phyloP scores from a whole-genome alignment of 352 stramenopile species.

The Globisporangium solare region DNA sequence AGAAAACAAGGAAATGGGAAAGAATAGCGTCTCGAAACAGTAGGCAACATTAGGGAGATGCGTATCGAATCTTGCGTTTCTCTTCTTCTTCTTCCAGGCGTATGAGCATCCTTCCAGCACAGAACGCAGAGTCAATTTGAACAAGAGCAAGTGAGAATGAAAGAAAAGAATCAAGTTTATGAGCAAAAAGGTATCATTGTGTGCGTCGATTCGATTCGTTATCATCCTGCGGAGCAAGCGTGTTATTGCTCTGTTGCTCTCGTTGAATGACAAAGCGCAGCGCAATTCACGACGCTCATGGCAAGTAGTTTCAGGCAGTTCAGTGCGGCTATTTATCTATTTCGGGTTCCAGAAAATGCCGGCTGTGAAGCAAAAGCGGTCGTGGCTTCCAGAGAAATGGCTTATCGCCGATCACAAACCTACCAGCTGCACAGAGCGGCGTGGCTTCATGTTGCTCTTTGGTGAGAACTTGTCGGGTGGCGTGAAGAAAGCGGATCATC shows the following conservation, averaged over 20 bases:
- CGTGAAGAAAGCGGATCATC: slow-evolving; percentile 14
- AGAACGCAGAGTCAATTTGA: neutral
- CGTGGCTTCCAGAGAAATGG: no score
- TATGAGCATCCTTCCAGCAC: no score
- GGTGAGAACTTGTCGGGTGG: slow-evolving; percentile 48
- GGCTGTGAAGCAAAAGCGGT: no score
- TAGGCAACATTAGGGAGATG: slow-evolving; percentile 1
- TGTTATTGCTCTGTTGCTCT: neutral
- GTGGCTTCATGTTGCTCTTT: slow-evolving; percentile 57
- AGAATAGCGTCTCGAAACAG: slow-evolving; percentile 10
- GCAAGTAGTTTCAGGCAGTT: no score
- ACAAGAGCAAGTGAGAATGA: neutral
- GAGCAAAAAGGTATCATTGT: neutral
- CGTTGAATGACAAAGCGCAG: no score
- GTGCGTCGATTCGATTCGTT: neutral
- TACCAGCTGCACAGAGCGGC: neutral
- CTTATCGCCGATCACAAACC: no score
- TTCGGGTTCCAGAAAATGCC: no score
- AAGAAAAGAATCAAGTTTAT: neutral
- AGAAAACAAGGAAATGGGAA: neutral
- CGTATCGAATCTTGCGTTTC: slow-evolving; percentile 1
- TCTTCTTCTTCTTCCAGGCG: neutral
- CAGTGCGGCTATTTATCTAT: no score
- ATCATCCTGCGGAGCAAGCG: neutral
- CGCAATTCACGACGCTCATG: no score